Conservation (phyloP, 176 grass and related monocot species). For the Hordeum vulgare region MorexV3_pseudomolecules_assembly NC_058522.1:421889361-421889860, state of each 20-base stretch:
- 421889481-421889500: not conserved
- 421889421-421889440: not conserved
- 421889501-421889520: not conserved
- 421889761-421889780: not conserved
- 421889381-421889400: not conserved
- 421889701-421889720: too few relatives aligned
- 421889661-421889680: not conserved
- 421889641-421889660: not conserved
- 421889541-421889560: not conserved
- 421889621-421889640: constrained; percentile 7
- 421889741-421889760: not conserved
- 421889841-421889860: too few relatives aligned
- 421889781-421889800: not conserved
- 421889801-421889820: too few relatives aligned
- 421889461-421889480: not conserved
- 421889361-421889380: not conserved
- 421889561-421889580: not conserved
- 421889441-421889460: not conserved
- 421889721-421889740: not conserved
- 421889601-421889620: not conserved
- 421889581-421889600: constrained; percentile 4
- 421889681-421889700: too few relatives aligned
- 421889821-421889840: too few relatives aligned
- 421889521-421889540: not conserved
- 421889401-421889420: not conserved